A percentile compares a stretch with the other conserved stretches of the same genome.
Conservation (phyloP, 108 stramenopile species). For the Chaetoceros muelleri region DNA sequence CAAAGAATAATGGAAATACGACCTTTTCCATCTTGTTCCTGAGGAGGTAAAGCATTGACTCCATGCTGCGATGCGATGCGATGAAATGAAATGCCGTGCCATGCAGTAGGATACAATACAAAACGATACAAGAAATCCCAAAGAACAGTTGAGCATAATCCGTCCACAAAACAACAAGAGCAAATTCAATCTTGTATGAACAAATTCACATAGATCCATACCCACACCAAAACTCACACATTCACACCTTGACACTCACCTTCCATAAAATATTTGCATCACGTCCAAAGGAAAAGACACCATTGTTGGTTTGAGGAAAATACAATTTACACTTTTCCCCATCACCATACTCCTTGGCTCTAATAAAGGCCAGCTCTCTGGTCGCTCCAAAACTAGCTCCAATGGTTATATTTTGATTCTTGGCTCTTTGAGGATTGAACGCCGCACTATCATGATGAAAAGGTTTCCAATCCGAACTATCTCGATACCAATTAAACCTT, state of each 20-base stretch:
- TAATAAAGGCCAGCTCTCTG: constrained; percentile 72
- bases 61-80: too few species aligned
- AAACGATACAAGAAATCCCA: too few species aligned
- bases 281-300: constrained; percentile 74
- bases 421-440: constrained; percentile 68
- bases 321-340: constrained; percentile 48
- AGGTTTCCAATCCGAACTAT: constrained; percentile 78
- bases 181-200: too few species aligned
- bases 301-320: constrained; percentile 85
- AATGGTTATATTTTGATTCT: constrained; percentile 78
- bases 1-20: constrained; percentile 77
- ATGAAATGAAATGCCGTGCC: too few species aligned
- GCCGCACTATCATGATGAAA: constrained; percentile 91
- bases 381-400: constrained; percentile 71
- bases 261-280: constrained; percentile 81
- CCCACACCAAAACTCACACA: background rate
- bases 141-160: too few species aligned
- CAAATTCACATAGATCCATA: too few species aligned
- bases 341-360: constrained; percentile 22
- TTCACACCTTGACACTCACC: too few species aligned
- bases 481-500: constrained; percentile 84
- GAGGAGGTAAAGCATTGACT: constrained; percentile 49
- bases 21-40: constrained; percentile 63
- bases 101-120: too few species aligned
- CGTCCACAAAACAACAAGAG: too few species aligned